Percentiles rank a stretch among this genome's conserved stretches.
Evolutionary conservation across 306 rosid species (phyloP).

Genomic region (Hylodesmum podocarpum): DNA sequence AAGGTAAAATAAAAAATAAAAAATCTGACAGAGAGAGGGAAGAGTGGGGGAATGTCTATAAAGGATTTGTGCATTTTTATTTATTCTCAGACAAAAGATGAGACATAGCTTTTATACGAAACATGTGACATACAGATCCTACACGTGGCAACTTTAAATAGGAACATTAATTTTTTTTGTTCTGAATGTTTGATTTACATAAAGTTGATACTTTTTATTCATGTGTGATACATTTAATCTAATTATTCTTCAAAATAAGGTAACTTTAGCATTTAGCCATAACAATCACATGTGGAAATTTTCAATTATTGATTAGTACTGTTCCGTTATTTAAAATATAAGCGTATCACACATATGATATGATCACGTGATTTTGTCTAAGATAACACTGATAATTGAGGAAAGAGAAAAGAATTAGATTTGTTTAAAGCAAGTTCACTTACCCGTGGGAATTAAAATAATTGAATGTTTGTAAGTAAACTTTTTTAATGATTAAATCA

Average conservation of each 20-base stretch:
- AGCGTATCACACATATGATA: not conserved
- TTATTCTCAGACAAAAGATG: not conserved
- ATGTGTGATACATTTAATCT: not conserved
- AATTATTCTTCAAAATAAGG: not conserved
- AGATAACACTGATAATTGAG: not conserved
- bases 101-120: not conserved
- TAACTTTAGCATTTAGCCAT: not conserved
- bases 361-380: too few relatives aligned
- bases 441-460: not conserved
- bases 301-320: not conserved
- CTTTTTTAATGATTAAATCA: too few relatives aligned
- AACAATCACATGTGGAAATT: not conserved
- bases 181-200: not conserved
- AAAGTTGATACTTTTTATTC: not conserved
- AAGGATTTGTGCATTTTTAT: not conserved
- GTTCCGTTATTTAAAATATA: not conserved
- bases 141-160: not conserved
- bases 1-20: too few relatives aligned
- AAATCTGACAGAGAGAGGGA: too few relatives aligned
- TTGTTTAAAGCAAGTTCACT: not conserved
- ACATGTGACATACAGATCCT: not conserved
- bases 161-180: not conserved
- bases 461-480: not conserved
- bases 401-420: not conserved
- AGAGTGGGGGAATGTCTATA: too few relatives aligned